Percentiles rank a stretch among this genome's conserved stretches.
Conservation (phyloP, 495 filamentous ascomycete species). For the Lasiosphaeris hirsuta region DNA sequence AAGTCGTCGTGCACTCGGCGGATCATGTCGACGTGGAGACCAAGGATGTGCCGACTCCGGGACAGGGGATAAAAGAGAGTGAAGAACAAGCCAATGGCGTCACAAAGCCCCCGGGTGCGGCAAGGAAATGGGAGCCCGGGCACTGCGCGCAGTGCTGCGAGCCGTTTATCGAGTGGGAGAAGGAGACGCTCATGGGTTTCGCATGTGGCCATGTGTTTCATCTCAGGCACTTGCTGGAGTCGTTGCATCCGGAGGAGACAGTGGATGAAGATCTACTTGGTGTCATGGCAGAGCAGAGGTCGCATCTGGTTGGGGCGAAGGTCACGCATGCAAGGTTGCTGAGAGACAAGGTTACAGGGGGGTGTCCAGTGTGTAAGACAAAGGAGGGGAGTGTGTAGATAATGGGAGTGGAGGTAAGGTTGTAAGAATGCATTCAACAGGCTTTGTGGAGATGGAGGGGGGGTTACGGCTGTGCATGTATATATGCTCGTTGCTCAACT, state of each 20-base stretch:
- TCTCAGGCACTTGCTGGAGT: conserved; percentile 67
- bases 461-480: no score
- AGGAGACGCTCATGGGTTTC: conserved; percentile 81
- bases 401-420: not conserved
- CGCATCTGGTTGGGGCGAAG: conserved; percentile 65
- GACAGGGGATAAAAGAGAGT: conserved; percentile 3
- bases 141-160: conserved; percentile 64
- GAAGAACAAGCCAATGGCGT: conserved; percentile 21
- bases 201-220: conserved; percentile 92
- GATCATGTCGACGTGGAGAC: conserved; percentile 39
- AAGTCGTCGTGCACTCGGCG: conserved; percentile 53
- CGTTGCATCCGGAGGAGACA: conserved; percentile 40
- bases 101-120: not conserved
- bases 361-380: conserved; percentile 62
- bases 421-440: not conserved
- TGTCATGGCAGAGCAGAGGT: conserved; percentile 40
- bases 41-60: conserved; percentile 25
- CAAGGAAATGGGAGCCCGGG: conserved; percentile 39
- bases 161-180: conserved; percentile 58
- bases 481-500: no score
- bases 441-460: not conserved
- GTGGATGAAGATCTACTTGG: conserved; percentile 24
- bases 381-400: conserved; percentile 7
- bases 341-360: conserved; percentile 63
- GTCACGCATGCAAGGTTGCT: conserved; percentile 84